Evolutionary conservation across 371 early-diverging fungal genomes (phyloP).

Genomic region (Saksenaea oblongispora): DNA sequence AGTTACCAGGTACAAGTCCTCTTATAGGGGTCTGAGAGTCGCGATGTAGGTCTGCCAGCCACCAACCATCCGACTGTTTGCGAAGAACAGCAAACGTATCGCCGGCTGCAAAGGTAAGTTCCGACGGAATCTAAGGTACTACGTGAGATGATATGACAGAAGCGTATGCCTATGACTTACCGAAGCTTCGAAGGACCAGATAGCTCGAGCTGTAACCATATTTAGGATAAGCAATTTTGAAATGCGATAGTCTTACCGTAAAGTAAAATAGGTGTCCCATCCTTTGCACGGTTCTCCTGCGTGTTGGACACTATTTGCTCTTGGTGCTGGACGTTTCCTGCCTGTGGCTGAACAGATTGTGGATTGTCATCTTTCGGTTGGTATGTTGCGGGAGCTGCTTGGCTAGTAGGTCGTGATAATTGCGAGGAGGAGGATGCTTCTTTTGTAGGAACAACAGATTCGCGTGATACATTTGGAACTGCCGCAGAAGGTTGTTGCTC

Average conservation of each 20-base stretch:
- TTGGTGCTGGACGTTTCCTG: slow-evolving; percentile 1
- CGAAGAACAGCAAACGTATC: slow-evolving; percentile 27
- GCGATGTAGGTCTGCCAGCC: slow-evolving; percentile 19
- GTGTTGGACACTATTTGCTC: slow-evolving; percentile 1
- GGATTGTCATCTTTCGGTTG: neutral
- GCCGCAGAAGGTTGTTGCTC: neutral
- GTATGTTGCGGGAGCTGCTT: neutral
- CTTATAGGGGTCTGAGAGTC: slow-evolving; percentile 16
- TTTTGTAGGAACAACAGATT: neutral
- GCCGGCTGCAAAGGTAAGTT: slow-evolving; percentile 21
- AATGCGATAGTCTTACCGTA: slow-evolving; percentile 12
- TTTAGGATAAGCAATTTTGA: neutral
- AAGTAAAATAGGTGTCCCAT: slow-evolving; percentile 6
- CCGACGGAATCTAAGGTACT: slow-evolving; percentile 11
- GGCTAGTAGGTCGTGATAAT: slow-evolving; percentile 3
- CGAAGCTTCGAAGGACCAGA: neutral
- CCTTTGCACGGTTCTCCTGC: slow-evolving; percentile 1
- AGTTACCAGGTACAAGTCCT: slow-evolving; percentile 37
- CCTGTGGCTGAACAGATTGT: neutral
- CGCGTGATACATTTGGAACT: neutral
- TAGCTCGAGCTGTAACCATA: neutral
- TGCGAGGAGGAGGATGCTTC: neutral
- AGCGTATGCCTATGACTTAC: neutral
- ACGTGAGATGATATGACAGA: neutral
- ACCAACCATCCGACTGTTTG: slow-evolving; percentile 37